These are phyloP conservation scores for Diacronema lutheri DNA, from an alignment of 78 protist genomes.

Conservation along the genomic window DNA sequence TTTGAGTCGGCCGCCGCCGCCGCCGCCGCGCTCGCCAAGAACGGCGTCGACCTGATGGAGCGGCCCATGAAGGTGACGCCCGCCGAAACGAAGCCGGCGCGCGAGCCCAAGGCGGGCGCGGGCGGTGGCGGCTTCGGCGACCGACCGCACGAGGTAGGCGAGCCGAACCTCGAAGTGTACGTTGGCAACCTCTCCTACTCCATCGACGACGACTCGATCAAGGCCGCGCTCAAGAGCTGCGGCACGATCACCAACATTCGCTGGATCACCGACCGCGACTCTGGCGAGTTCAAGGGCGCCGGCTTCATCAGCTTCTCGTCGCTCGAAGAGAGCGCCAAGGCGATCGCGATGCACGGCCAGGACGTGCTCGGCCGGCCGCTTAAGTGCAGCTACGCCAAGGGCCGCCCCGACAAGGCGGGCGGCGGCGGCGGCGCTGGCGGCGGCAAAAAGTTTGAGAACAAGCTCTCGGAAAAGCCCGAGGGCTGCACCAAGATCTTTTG, in stretches of 20 bases:
- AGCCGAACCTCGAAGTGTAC: background rate
- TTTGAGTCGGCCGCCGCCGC: background rate
- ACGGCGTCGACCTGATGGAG: background rate
- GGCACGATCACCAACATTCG: background rate
- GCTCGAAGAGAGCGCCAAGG: background rate
- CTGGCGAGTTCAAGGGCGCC: background rate
- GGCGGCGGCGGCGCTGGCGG: background rate
- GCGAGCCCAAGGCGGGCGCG: background rate
- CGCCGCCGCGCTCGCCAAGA: background rate
- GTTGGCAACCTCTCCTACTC: background rate
- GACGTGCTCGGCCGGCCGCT: background rate
- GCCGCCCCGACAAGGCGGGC: background rate
- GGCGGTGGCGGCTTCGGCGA: no score
- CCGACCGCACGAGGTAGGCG: background rate
- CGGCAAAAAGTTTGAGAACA: background rate
- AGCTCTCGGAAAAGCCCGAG: background rate
- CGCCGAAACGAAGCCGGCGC: background rate
- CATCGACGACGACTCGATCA: background rate
- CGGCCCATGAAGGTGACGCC: background rate
- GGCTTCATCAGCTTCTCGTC: background rate
- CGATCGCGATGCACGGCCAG: background rate
- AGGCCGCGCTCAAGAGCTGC: background rate
- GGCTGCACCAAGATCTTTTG: conserved; percentile 1
- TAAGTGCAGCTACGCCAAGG: background rate
- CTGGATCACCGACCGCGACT: background rate